Base-by-base conservation (phyloP, 768 basidiomycete species). In the Xerocomellus amylosporus region DNA sequence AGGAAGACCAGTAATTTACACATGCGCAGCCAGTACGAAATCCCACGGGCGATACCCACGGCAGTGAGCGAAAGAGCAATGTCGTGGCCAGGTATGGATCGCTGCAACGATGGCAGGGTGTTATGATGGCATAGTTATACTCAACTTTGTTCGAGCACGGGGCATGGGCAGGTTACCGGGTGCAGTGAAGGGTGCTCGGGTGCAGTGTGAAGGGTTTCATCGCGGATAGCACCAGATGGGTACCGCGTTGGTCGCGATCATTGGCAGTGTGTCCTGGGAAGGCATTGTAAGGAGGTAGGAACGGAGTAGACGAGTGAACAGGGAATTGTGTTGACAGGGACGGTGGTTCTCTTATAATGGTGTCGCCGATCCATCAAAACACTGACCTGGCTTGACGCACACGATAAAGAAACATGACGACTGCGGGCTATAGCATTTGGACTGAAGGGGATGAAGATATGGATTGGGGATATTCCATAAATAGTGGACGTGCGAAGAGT, bases 301-400 rank as follows among this genome's bases (percentile, higher is more conserved):
- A 36, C 53, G 51, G 20, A 37, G 49, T 40, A 30, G 46, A 46
- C 3, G 43, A 22, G 24, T 34, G 44, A 12, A 31, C 51, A 22
- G 43, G 51, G 44, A 30, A 20, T 30, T 33, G 9, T n/a, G n/a
- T n/a, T n/a, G n/a, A n/a, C n/a, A n/a, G n/a, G n/a, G n/a, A n/a
- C n/a, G n/a, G n/a, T n/a, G n/a, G n/a, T n/a, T n/a, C n/a, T n/a
- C n/a, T n/a, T n/a, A n/a, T n/a, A n/a, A n/a, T 34, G n/a, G 20
- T n/a, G 44, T 45, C n/a, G 55, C 30, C 58, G 48, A 56, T 53
- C 59, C 31, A 63, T 63, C 56, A 54, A 42, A 14, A 33, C 31
- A 33, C 28, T 28, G 13, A 34, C 14, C 6, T 5, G 14, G 33
- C 33, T 14, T 34, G 33, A 34, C 14, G 33, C 33, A 34, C 33